These are phyloP conservation scores for Leccinum truebloodii DNA, from an alignment of 768 basidiomycete species.

Conservation along the genomic window DNA sequence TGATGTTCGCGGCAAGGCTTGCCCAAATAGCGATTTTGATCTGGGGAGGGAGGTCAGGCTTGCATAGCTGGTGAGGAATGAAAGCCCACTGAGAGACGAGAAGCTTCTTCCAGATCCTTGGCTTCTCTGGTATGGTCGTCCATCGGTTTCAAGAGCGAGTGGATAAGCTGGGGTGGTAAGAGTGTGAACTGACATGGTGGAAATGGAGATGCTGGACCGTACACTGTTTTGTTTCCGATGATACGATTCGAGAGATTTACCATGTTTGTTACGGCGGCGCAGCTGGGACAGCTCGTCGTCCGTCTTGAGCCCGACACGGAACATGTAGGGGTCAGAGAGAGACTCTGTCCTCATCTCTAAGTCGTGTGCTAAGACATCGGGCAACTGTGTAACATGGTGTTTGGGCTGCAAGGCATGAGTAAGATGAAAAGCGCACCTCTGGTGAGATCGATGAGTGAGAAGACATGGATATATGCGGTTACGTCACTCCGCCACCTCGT, in stretches of 20 bases:
- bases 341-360: conserved; percentile 44
- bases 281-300: conserved; percentile 65
- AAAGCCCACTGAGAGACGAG: conserved; percentile 61
- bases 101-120: conserved; percentile 61
- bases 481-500: not conserved
- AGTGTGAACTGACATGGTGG: not conserved
- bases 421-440: conserved; percentile 10
- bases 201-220: conserved; percentile 20
- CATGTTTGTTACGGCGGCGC: conserved; percentile 54
- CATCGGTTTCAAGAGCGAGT: conserved; percentile 87
- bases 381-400: not conserved
- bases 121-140: conserved; percentile 87
- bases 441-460: conserved; percentile 1
- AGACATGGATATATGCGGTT: not conserved
- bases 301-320: conserved; percentile 60
- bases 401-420: not conserved
- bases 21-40: conserved; percentile 88
- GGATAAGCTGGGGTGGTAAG: conserved; percentile 63
- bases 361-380: conserved; percentile 14
- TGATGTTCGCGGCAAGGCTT: conserved; percentile 76
- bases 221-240: conserved; percentile 76
- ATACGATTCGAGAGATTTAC: conserved; percentile 64
- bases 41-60: conserved; percentile 36
- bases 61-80: not conserved
- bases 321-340: conserved; percentile 63